Evolutionary conservation across 192 early-diverging fungal species (phyloP), one percentile per base, ranked within the genome.

Genomic region (Coemansia guatemalensis): DNA sequence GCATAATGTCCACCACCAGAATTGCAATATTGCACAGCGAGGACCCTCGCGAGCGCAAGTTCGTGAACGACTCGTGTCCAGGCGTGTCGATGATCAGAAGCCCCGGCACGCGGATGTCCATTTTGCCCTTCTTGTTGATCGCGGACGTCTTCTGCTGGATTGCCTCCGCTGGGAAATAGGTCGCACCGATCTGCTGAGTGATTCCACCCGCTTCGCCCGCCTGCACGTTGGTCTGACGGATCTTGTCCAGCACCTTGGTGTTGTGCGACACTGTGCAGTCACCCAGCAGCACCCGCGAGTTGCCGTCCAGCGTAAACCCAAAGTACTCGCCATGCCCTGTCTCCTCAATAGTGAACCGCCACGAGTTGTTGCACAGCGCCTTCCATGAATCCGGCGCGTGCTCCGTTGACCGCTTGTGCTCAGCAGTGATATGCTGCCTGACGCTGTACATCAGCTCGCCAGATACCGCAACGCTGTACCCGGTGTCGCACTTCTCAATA

Each of bases 121-220:
- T 67, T 35, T 78, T 83, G 41, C 78, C 77, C 25, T 64, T 67
- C 56, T 60, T 88, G 69, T 82, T 87, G 53, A 99, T 76, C 47
- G 87, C 82, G 0, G 87, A 88, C 26, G 96, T 97, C 85, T 99
- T 99, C 65, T 87, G 82, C 74, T 86, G 85, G 65, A 99, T 95
- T 26, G 93, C 93, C 32, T 93, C 90, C 57, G 93, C 85, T n/a
- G 96, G 97, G 88, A 99, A 97, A 83, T 92, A 99, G 25, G 96
- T 97, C 17, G 97, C 97, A 79, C 97, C 97, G 63, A 99, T 99
- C 73, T 99, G 97, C 79, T 99, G 97, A 11, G 97, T 99, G 74
- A 99, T 99, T 79, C 97, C 97, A 69, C 97, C 97, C 32, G 97
- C 97, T 87, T 99, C 97, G 59, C 95, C 95, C 60, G 92, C 97